Percentiles rank a stretch among this genome's conserved stretches.
Evolutionary conservation across 129 eudicot species (phyloP).

Genomic region (Flaveria bidentis): DNA sequence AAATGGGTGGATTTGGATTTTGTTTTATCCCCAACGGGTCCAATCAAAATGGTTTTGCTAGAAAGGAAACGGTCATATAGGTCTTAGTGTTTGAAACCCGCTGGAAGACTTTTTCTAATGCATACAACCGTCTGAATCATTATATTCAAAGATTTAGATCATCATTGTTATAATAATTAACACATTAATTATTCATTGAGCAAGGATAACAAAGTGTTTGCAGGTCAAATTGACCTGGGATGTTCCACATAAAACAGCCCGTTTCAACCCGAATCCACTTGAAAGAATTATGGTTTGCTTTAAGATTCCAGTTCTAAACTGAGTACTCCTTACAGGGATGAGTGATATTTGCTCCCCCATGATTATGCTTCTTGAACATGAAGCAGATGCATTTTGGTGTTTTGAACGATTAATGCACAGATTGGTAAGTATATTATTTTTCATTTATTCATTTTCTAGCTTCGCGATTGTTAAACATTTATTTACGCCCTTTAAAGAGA

Average conservation of each 20-base stretch:
- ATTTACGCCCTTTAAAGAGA: conserved; percentile 49
- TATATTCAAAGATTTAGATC: conserved; percentile 5
- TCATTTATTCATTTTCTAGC: background rate
- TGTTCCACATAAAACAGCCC: background rate
- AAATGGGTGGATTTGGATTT: background rate
- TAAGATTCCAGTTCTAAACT: conserved; percentile 26
- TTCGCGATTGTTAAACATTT: background rate
- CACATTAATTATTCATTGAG: background rate
- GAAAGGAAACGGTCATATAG: background rate
- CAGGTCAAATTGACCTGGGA: background rate
- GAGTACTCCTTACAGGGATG: conserved; percentile 69
- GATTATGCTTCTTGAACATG: conserved; percentile 87
- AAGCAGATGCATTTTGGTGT: conserved; percentile 99
- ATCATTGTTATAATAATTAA: background rate
- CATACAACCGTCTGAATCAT: background rate
- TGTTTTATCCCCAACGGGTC: background rate
- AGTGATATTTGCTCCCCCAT: conserved; percentile 98
- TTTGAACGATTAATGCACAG: conserved; percentile 96
- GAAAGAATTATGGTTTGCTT: conserved; percentile 1
- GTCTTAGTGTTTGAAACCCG: background rate
- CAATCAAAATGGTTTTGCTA: background rate
- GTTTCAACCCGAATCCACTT: background rate
- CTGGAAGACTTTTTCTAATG: background rate
- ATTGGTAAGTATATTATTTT: conserved; percentile 51
- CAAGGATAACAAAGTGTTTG: background rate